Percentiles rank a stretch among this genome's conserved stretches.
These are phyloP conservation scores for Lactifluus piperatus DNA, from an alignment of 768 basidiomycete genomes.

Conservation along the genomic window DNA sequence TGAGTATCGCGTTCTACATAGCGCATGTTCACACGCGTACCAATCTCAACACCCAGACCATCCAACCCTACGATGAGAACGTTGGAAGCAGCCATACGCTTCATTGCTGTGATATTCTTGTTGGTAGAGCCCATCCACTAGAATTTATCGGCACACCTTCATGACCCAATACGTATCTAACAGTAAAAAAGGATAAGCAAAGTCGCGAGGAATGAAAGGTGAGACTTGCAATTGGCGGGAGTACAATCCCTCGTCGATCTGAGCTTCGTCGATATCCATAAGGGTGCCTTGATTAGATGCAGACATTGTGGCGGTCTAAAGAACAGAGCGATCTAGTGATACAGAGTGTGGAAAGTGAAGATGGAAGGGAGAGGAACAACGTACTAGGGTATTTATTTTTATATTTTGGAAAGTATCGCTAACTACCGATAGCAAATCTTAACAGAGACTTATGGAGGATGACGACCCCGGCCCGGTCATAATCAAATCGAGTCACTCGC, in stretches of 20 bases:
- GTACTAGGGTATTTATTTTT: too few species aligned
- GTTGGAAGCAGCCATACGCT: constrained; percentile 95
- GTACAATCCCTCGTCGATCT: constrained; percentile 90
- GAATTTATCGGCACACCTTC: constrained; percentile 52
- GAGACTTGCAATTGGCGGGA: constrained; percentile 80
- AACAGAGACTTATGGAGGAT: too few species aligned
- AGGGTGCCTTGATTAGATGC: constrained; percentile 32
- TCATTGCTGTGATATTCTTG: constrained; percentile 68
- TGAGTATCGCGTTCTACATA: background rate
- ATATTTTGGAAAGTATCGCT: too few species aligned
- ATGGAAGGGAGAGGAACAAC: background rate
- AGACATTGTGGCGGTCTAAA: constrained; percentile 28
- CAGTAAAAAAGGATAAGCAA: constrained; percentile 19
- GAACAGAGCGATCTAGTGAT: background rate
- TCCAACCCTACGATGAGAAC: constrained; percentile 88
- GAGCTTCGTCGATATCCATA: constrained; percentile 82
- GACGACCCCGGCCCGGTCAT: too few species aligned
- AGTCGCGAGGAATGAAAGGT: constrained; percentile 1
- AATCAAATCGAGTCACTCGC: too few species aligned
- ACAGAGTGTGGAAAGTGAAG: background rate
- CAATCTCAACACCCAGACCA: constrained; percentile 94
- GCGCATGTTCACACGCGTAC: constrained; percentile 31
- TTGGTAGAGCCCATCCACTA: background rate
- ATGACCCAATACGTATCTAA: constrained; percentile 90
- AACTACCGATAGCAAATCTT: too few species aligned